Percentiles rank a stretch among this genome's conserved stretches.
Conservation (phyloP, 306 rosid genomes). For the Vicia villosa region DNA sequence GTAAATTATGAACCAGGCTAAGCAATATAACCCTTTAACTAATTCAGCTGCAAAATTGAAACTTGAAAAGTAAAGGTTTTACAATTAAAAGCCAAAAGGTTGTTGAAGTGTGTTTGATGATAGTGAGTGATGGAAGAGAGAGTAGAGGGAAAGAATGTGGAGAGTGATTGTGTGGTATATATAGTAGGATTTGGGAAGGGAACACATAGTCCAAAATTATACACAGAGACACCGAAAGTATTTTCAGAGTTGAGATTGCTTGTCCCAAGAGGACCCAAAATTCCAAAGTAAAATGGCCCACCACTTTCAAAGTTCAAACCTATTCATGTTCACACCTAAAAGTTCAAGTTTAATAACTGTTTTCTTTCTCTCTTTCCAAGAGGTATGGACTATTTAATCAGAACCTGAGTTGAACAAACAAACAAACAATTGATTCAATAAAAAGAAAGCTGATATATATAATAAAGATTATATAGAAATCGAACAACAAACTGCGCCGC, state of each 20-base stretch:
- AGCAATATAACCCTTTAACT: neutral
- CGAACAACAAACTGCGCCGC: too few relatives aligned
- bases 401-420: neutral
- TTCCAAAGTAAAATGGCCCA: slow-evolving; percentile 66
- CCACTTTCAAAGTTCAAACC: slow-evolving; percentile 31
- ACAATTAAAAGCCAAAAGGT: slow-evolving; percentile 28
- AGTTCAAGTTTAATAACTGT: slow-evolving; percentile 19
- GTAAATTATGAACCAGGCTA: neutral
- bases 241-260: slow-evolving; percentile 59
- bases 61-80: slow-evolving; percentile 44
- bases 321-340: slow-evolving; percentile 59
- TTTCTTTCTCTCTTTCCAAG: neutral
- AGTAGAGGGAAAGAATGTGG: slow-evolving; percentile 44
- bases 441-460: too few relatives aligned
- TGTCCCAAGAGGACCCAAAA: slow-evolving; percentile 69
- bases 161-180: slow-evolving; percentile 36
- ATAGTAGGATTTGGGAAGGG: slow-evolving; percentile 39
- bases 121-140: slow-evolving; percentile 24
- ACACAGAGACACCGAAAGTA: slow-evolving; percentile 78
- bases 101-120: slow-evolving; percentile 5
- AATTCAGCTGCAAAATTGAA: slow-evolving; percentile 14
- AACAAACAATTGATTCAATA: neutral
- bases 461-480: too few relatives aligned
- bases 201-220: slow-evolving; percentile 50
- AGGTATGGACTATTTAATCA: neutral